These are phyloP conservation scores for Nepenthes gracilis DNA, from an alignment of 148 eudicot genomes.

Conservation along the genomic window DNA sequence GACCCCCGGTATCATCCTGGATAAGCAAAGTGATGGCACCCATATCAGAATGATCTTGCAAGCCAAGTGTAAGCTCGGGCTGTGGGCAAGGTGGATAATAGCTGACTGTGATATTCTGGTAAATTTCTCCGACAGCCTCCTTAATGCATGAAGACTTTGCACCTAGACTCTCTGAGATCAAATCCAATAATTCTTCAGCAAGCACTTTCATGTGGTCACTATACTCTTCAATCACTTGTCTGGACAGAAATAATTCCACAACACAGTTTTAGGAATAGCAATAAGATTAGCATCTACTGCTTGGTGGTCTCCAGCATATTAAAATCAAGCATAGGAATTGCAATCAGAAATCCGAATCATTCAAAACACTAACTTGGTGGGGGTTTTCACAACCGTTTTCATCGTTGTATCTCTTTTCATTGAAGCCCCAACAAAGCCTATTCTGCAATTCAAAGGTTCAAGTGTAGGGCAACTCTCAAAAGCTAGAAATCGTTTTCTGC, in stretches of 20 bases:
- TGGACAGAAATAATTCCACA: constrained; percentile 15
- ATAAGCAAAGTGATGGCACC: constrained; percentile 81
- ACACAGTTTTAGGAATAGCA: not conserved
- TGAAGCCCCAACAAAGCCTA: too few relatives aligned
- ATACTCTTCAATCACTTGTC: constrained; percentile 62
- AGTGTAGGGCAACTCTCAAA: too few relatives aligned
- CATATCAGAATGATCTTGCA: constrained; percentile 85
- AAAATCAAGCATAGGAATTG: too few relatives aligned
- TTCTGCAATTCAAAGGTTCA: too few relatives aligned
- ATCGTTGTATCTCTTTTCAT: too few relatives aligned
- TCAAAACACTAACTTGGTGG: too few relatives aligned
- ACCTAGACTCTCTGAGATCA: constrained; percentile 78
- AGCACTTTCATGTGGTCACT: constrained; percentile 61
- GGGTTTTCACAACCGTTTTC: too few relatives aligned
- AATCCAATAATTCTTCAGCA: constrained; percentile 56
- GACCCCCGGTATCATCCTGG: constrained; percentile 88
- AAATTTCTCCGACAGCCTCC: constrained; percentile 70
- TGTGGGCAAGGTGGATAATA: constrained; percentile 94
- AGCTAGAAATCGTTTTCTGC: too few relatives aligned
- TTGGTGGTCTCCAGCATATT: too few relatives aligned
- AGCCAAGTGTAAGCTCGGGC: constrained; percentile 86
- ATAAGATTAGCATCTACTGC: not conserved
- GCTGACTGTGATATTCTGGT: constrained; percentile 85
- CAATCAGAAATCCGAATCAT: too few relatives aligned
- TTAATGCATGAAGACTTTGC: constrained; percentile 52